Conservation (phyloP, 129 eudicot species). For the Flaveria trinervia region DNA sequence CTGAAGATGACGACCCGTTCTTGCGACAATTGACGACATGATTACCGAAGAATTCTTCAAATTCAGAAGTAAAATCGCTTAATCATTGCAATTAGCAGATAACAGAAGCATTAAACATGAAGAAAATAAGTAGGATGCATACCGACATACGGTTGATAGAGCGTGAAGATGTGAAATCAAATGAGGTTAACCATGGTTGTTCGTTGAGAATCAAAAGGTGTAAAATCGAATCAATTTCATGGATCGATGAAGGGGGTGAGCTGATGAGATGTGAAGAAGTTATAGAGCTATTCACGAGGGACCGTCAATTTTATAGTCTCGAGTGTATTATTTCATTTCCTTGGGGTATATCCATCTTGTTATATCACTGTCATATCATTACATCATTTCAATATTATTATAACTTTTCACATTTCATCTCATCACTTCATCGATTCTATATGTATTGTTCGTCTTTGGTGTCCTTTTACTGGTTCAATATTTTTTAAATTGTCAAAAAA, state of each 20-base stretch:
- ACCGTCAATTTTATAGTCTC: constrained; percentile 15
- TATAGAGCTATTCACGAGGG: constrained; percentile 28
- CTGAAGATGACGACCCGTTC: constrained; percentile 59
- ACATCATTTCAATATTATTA: no score
- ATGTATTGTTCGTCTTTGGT: no score
- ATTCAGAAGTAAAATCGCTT: constrained; percentile 9
- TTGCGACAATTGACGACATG: constrained; percentile 53
- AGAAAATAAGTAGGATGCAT: not conserved
- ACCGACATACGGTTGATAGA: constrained; percentile 24
- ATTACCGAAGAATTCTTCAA: constrained; percentile 33
- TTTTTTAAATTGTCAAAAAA: no score
- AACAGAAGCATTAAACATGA: not conserved
- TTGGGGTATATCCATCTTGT: no score
- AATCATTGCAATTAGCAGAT: constrained; percentile 7
- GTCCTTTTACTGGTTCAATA: no score
- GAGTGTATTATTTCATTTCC: not conserved
- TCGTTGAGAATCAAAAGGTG: constrained; percentile 14
- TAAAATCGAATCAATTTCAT: constrained; percentile 27
- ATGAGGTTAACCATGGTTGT: constrained; percentile 31
- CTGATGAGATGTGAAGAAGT: constrained; percentile 11
- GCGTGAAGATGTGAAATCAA: constrained; percentile 26
- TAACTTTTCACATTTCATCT: no score
- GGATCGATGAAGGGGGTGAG: constrained; percentile 9
- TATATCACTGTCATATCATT: no score
- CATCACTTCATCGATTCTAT: no score